Base-by-base conservation (phyloP, 495 filamentous ascomycete genomes). In the Annulohypoxylon stygium region DNA sequence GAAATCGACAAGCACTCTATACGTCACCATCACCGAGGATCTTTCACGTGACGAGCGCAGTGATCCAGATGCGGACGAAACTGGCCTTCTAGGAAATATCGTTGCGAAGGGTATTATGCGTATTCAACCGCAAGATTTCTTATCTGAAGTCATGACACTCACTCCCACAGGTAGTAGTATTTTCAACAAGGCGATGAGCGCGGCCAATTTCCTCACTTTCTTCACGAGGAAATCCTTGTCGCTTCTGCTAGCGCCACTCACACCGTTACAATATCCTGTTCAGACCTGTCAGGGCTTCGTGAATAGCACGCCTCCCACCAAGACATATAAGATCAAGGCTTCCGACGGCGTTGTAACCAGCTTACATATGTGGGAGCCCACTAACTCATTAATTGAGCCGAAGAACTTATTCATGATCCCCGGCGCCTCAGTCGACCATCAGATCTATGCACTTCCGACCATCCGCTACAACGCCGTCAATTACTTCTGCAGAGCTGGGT, bases 391-490 rank as follows among this genome's bases (percentile, higher is more conserved):
- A 0, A 70, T 79, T 11, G 73, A 76, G 25, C 71, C 83, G 18
- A 81, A 82, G 63, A 86, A 87, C 69, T 75, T 88, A 18, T 85
- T 88, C 77, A 86, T 91, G 80, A 83, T 92, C 61, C 89, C 89
- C 4, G 90, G 90, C 23, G 85, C 89, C 9, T 81, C 86, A 9
- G 87, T 91, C 4, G 88, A 90, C 74, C 86, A 92, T 64, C 87
- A 88, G 70, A 89, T 91, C 47, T 92, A 82, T 47, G 85, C 89
- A 20, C 82, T 91, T 23, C 90, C 90, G 0, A 92, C 89, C 37
- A 90, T 92, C 70, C 84, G 83, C 18, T 86, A 83, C 64, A 91
- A 92, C 77, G 86, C 89, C 41, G 83, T 92, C 66, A 88, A 91
- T 66, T 91, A 89, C 78, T 90, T 92, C 78, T 84, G 83, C 8